A percentile compares a stretch with the other conserved stretches of the same genome.
These are phyloP conservation scores for Penicillium olsonii DNA, from an alignment of 2,329 filamentous ascomycete genomes.

Conservation along the genomic window DNA sequence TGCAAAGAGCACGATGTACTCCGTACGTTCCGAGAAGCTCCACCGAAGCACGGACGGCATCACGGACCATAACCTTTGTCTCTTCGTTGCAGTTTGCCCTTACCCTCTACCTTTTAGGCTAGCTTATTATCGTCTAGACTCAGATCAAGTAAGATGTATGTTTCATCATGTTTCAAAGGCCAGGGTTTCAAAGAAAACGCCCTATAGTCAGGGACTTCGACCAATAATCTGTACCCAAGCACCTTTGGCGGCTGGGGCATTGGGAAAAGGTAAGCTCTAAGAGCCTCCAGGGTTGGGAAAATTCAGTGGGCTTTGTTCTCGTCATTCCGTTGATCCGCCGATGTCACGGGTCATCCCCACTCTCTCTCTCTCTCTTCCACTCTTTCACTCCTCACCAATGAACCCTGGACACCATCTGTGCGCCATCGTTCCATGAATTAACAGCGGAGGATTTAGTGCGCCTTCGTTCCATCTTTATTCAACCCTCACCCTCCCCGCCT, in stretches of 20 bases:
- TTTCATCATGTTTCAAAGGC: too few species aligned
- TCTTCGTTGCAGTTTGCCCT: too few species aligned
- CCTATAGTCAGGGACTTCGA: too few species aligned
- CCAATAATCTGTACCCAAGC: too few species aligned
- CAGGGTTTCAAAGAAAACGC: too few species aligned
- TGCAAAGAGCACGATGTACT: not conserved
- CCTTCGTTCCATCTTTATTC: not conserved
- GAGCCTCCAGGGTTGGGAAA: too few species aligned
- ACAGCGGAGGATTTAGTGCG: not conserved
- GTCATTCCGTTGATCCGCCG: conserved; percentile 10
- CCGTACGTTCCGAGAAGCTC: conserved; percentile 2
- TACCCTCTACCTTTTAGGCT: too few species aligned
- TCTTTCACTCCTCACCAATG: conserved; percentile 4
- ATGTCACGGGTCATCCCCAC: conserved; percentile 15
- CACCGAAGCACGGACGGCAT: conserved; percentile 22
- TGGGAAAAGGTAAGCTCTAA: too few species aligned
- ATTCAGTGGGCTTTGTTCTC: conserved; percentile 5
- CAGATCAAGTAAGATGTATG: too few species aligned
- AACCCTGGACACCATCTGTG: conserved; percentile 11
- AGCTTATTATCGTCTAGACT: too few species aligned
- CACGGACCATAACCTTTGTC: conserved; percentile 14
- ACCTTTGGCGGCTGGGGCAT: too few species aligned
- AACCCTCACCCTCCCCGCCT: not conserved
- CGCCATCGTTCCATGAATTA: conserved; percentile 4
- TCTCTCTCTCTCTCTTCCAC: not conserved